Evolutionary conservation across 192 early-diverging fungal species (phyloP).

Genomic region (Coemansia sp.): DNA sequence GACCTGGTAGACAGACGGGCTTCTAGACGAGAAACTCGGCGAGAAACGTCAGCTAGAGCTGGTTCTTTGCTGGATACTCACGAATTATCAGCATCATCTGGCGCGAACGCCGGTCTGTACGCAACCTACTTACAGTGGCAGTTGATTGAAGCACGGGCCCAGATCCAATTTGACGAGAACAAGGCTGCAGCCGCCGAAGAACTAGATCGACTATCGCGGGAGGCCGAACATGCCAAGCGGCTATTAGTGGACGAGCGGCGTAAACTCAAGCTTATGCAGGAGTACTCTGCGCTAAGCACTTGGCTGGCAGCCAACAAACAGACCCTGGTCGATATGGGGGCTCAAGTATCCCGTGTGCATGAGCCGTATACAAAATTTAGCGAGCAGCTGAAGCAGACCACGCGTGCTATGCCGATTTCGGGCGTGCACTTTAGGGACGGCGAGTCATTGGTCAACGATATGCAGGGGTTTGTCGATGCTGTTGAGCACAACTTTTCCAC

Average conservation of each 20-base stretch:
- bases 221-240: conserved; percentile 25
- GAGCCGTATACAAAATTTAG: conserved; percentile 27
- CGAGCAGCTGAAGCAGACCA: conserved; percentile 24
- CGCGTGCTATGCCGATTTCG: conserved; percentile 47
- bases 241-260: conserved; percentile 30
- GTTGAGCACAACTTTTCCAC: conserved; percentile 20
- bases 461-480: conserved; percentile 28
- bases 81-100: background rate
- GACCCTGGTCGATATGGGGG: conserved; percentile 22
- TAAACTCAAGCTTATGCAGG: conserved; percentile 45
- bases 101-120: background rate
- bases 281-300: conserved; percentile 26
- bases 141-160: conserved; percentile 43
- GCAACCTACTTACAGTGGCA: conserved; percentile 40
- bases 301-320: conserved; percentile 34
- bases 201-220: conserved; percentile 20
- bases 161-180: conserved; percentile 38
- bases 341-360: conserved; percentile 18
- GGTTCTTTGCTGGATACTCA: background rate
- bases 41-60: background rate
- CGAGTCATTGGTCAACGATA: conserved; percentile 32
- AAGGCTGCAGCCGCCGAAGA: conserved; percentile 27
- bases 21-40: conserved; percentile 11
- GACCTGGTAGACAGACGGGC: background rate
- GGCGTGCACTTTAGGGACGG: conserved; percentile 28